Conservation (phyloP, 257 asterid genomes). For the Solanum sitiens region DNA sequence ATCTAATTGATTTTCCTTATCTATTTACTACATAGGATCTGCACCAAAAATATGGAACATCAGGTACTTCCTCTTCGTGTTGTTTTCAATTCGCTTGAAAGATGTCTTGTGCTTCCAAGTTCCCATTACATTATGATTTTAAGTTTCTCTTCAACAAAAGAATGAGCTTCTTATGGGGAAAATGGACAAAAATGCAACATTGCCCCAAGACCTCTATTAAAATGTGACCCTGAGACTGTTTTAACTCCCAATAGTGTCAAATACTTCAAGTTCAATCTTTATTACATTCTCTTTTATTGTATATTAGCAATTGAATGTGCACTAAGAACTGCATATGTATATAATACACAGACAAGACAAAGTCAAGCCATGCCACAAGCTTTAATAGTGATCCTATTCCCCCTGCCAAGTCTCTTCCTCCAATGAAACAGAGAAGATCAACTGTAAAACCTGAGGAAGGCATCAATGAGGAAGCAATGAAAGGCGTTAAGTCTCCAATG, state of each 20-base stretch:
- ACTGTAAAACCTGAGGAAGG: conserved; percentile 21
- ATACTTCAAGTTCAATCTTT: background rate
- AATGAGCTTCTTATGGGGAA: background rate
- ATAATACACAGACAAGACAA: conserved; percentile 35
- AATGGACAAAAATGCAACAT: background rate
- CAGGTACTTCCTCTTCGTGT: conserved; percentile 38
- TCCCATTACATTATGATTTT: background rate
- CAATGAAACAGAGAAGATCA: conserved; percentile 28
- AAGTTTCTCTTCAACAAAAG: background rate
- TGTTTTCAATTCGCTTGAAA: background rate
- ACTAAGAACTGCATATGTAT: background rate
- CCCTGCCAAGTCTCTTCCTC: conserved; percentile 26
- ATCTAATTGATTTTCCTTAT: conserved; percentile 1
- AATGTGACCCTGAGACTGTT: background rate
- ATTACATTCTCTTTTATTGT: background rate
- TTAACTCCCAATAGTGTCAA: background rate
- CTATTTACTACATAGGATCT: conserved; percentile 48
- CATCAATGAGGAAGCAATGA: conserved; percentile 29
- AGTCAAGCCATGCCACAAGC: conserved; percentile 23
- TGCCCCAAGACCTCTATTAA: background rate
- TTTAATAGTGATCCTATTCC: conserved; percentile 12
- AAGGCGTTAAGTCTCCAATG: conserved; percentile 31
- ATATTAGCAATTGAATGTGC: background rate
- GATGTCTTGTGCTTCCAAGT: background rate
- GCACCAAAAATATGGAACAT: conserved; percentile 35